Evolutionary conservation across 1,139 yeast species (phyloP), one percentile per base, ranked within the genome.

Genomic region (Tardiomyces digboiensis): DNA sequence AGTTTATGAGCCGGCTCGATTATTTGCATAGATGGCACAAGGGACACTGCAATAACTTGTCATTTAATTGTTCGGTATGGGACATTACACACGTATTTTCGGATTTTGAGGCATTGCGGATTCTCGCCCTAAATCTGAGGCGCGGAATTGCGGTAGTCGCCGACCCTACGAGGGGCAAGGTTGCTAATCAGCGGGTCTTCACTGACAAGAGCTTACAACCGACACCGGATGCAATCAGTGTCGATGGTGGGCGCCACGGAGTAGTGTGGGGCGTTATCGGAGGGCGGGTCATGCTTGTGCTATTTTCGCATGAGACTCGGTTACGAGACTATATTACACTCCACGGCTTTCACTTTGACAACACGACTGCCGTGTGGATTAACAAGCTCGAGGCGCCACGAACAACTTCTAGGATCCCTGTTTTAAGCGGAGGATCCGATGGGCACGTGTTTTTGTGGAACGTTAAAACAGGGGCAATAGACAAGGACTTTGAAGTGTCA

Each of bases 81-180:
- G 52, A 49, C 19, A 50, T 59, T 23, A 49, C 64, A 2, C 45
- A 55, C 38, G 48, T 59, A 19, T 55, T 50, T 39, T 46, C 54
- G 29, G 63, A 61, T 45, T 60, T 62, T 46, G 49, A 52, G 29
- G 51, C 58, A 7, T 50, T 54, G 39, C 47, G 63, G 16, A 49
- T 58, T 22, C 45, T 57, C 18, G 52, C 58, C 18, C 60, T 60
- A 46, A 58, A 62, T 3, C 21, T 47, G 1, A 44, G 42, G 12
- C 40, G 51, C 6, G 65, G 64, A 6, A 44, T 52, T 19, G 66
- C 66, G 6, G 47, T 50, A 7, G 50, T 62, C 13, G 57, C 60
- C 10, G 65, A 62, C 42, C 64, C 62, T 13, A 58, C 61, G 23
- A 51, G 54, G 38, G 67, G 67, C n/a, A 58, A 55, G 39, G 49